Conservation (phyloP, 768 basidiomycete genomes). For the Termitomyces sp. region DNA sequence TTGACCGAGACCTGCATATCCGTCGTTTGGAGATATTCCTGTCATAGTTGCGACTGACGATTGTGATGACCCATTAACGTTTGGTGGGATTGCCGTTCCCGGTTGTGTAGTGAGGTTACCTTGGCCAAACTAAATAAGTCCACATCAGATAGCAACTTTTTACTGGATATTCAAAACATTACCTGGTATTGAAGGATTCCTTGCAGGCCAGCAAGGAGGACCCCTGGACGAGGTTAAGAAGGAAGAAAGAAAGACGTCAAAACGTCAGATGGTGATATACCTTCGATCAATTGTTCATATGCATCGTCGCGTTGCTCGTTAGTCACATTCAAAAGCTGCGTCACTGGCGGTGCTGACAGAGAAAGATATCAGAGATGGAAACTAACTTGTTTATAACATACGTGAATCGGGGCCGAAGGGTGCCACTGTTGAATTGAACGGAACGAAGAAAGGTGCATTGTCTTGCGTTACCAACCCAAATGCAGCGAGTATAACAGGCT, state of each 20-base stretch:
- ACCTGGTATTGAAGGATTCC: constrained; percentile 48
- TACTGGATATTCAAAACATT: constrained; percentile 1
- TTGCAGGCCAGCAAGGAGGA: constrained; percentile 33
- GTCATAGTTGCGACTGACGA: constrained; percentile 28
- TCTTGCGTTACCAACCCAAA: constrained; percentile 61
- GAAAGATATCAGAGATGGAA: neutral
- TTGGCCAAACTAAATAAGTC: too few species aligned
- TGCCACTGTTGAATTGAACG: constrained; percentile 50
- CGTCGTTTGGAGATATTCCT: constrained; percentile 61
- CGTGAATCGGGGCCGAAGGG: constrained; percentile 32
- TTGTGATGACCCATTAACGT: constrained; percentile 25
- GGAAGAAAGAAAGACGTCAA: neutral
- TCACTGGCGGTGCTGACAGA: neutral
- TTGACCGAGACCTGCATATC: constrained; percentile 42
- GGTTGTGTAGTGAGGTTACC: constrained; percentile 38
- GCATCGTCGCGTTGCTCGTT: constrained; percentile 46
- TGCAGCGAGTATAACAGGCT: constrained; percentile 47
- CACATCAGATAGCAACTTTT: too few species aligned
- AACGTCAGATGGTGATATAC: constrained; percentile 20
- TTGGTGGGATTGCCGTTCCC: constrained; percentile 40
- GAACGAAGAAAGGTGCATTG: constrained; percentile 50
- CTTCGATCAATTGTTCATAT: constrained; percentile 48
- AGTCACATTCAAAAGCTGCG: constrained; percentile 44
- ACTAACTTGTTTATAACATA: constrained; percentile 8
- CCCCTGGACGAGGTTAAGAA: constrained; percentile 26